Percentiles rank a stretch among this genome's conserved stretches.
Evolutionary conservation across 2,329 filamentous ascomycete species (phyloP).

Genomic region (Alternaria dauci): DNA sequence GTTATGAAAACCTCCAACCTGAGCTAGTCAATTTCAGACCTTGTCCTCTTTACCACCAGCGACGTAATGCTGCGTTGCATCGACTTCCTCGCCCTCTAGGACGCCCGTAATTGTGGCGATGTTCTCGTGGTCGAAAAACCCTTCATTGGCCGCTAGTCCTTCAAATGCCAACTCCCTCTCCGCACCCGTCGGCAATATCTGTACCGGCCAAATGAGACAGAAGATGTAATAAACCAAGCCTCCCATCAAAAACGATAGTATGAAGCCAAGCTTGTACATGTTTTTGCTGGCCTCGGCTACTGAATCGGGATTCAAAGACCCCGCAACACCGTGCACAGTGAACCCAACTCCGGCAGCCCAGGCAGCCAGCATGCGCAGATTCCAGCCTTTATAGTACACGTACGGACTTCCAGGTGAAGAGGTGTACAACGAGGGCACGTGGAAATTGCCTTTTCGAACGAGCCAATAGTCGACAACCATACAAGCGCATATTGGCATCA

Average conservation of each 20-base stretch:
- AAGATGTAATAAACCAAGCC: constrained; percentile 25
- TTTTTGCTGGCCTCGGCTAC: constrained; percentile 27
- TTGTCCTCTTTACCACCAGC: constrained; percentile 18
- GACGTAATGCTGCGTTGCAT: constrained; percentile 17
- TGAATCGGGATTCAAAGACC: constrained; percentile 23
- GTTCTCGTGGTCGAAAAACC: constrained; percentile 27
- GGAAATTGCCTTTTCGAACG: constrained; percentile 30
- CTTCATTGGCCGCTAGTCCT: constrained; percentile 24
- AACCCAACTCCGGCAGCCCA: constrained; percentile 30
- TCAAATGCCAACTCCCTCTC: constrained; percentile 24
- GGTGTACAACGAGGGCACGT: constrained; percentile 28
- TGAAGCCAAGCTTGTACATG: constrained; percentile 31
- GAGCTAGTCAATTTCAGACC: not conserved
- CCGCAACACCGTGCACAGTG: constrained; percentile 29
- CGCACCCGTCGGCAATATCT: constrained; percentile 18
- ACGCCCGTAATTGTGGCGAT: constrained; percentile 25
- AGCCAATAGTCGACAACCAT: constrained; percentile 33
- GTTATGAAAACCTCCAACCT: no score
- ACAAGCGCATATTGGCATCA: constrained; percentile 35
- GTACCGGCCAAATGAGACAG: constrained; percentile 25
- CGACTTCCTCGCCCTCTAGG: constrained; percentile 23
- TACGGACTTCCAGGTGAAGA: constrained; percentile 21
- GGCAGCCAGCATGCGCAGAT: constrained; percentile 29
- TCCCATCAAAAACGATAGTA: constrained; percentile 25
- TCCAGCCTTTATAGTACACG: constrained; percentile 32